Conservation (phyloP, 2,329 filamentous ascomycete genomes). For the Aspergillus nomiae region DNA sequence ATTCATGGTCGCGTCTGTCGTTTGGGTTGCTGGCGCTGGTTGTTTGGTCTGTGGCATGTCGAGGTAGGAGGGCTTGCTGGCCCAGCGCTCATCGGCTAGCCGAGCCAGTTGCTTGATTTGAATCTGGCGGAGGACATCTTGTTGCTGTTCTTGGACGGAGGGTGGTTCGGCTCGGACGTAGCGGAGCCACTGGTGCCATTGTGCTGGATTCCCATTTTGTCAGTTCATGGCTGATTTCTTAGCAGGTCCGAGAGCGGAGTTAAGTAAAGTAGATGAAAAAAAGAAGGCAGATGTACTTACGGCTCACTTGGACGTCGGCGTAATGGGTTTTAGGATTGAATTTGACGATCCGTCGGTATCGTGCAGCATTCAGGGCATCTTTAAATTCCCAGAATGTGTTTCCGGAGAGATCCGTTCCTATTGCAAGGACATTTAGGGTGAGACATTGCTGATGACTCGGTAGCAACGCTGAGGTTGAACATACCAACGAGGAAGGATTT, state of each 20-base stretch:
- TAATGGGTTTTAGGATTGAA: slow-evolving; percentile 56
- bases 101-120: slow-evolving; percentile 62
- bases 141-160: slow-evolving; percentile 59
- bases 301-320: slow-evolving; percentile 62
- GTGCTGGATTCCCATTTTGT: slow-evolving; percentile 48
- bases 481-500: slow-evolving; percentile 60
- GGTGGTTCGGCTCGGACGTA: slow-evolving; percentile 61
- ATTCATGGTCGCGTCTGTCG: slow-evolving; percentile 45
- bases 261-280: background rate
- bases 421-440: slow-evolving; percentile 2
- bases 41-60: slow-evolving; percentile 57
- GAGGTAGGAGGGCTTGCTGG: slow-evolving; percentile 59
- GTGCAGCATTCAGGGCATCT: slow-evolving; percentile 55
- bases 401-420: slow-evolving; percentile 62
- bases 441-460: slow-evolving; percentile 8
- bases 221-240: slow-evolving; percentile 11
- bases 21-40: slow-evolving; percentile 47
- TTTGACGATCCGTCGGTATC: slow-evolving; percentile 61
- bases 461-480: slow-evolving; percentile 9
- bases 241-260: no score
- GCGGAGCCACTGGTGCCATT: slow-evolving; percentile 71
- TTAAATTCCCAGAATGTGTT: slow-evolving; percentile 71
- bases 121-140: slow-evolving; percentile 58
- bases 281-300: slow-evolving; percentile 39
- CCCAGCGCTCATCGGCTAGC: slow-evolving; percentile 64